Conservation (phyloP, 768 basidiomycete species). For the Lentinula detonsa region DNA sequence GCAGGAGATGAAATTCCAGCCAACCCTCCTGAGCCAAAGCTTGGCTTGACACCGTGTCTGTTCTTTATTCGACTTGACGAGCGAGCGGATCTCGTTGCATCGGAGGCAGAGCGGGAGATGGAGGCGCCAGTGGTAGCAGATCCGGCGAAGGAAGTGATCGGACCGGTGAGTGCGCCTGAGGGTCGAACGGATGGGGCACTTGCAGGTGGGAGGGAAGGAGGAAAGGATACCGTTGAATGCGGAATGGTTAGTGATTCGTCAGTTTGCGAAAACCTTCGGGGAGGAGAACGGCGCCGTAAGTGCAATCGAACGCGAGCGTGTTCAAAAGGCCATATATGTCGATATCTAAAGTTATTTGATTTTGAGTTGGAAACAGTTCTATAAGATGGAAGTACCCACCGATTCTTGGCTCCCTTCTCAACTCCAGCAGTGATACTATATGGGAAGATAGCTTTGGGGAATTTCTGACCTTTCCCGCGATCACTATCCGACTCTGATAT, state of each 20-base stretch:
- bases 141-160: not conserved
- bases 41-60: not conserved
- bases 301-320: conserved; percentile 83
- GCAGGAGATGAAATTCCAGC: not conserved
- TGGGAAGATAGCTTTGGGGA: conserved; percentile 43
- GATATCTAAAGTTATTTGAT: conserved; percentile 44
- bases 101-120: not conserved
- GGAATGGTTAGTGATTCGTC: not conserved
- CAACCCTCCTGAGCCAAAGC: not conserved
- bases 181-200: not conserved
- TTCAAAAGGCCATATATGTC: conserved; percentile 97
- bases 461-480: conserved; percentile 13
- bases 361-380: not conserved
- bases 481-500: conserved; percentile 5
- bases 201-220: not conserved
- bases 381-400: conserved; percentile 35
- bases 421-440: conserved; percentile 95
- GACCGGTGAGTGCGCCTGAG: conserved; percentile 4
- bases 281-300: conserved; percentile 9
- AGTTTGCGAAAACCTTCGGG: not conserved
- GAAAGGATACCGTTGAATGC: not conserved
- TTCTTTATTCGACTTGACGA: not conserved
- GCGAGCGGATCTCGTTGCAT: not conserved
- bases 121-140: not conserved
- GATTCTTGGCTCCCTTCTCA: conserved; percentile 91